These are phyloP conservation scores for Cryptosporidium meleagridis DNA, from an alignment of 169 alveolate species.

Conservation along the genomic window DNA sequence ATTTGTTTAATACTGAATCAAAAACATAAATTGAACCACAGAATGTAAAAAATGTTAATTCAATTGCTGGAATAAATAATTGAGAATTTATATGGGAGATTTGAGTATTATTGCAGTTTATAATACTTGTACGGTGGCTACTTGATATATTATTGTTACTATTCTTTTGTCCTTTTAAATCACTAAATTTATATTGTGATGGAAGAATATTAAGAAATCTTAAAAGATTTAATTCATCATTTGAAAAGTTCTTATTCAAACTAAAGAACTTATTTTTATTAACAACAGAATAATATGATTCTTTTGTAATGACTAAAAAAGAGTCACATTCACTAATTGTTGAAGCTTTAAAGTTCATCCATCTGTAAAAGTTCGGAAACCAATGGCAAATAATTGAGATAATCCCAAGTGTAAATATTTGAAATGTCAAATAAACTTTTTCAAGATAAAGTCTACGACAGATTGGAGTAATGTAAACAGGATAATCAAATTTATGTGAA, in stretches of 20 bases:
- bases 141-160: background rate
- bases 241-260: background rate
- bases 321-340: constrained; percentile 53
- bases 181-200: constrained; percentile 11
- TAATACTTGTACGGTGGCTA: constrained; percentile 14
- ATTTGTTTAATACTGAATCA: constrained; percentile 15
- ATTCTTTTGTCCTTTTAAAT: background rate
- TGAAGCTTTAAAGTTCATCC: constrained; percentile 51
- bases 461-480: constrained; percentile 33
- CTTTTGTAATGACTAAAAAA: constrained; percentile 48
- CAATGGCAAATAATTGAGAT: constrained; percentile 44
- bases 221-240: constrained; percentile 27
- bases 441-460: constrained; percentile 12
- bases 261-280: constrained; percentile 9
- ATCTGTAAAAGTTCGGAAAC: constrained; percentile 52
- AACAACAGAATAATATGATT: constrained; percentile 28
- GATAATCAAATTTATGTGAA: constrained; percentile 22
- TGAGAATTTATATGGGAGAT: background rate
- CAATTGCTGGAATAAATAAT: background rate
- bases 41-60: constrained; percentile 33
- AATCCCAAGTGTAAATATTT: constrained; percentile 41
- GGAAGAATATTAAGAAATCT: constrained; percentile 36
- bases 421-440: constrained; percentile 3
- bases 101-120: background rate
- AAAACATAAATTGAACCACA: constrained; percentile 62